Evolutionary conservation across 2,329 filamentous ascomycete species (phyloP), one percentile per base, ranked within the genome.

Genomic region (Claviceps capensis): DNA sequence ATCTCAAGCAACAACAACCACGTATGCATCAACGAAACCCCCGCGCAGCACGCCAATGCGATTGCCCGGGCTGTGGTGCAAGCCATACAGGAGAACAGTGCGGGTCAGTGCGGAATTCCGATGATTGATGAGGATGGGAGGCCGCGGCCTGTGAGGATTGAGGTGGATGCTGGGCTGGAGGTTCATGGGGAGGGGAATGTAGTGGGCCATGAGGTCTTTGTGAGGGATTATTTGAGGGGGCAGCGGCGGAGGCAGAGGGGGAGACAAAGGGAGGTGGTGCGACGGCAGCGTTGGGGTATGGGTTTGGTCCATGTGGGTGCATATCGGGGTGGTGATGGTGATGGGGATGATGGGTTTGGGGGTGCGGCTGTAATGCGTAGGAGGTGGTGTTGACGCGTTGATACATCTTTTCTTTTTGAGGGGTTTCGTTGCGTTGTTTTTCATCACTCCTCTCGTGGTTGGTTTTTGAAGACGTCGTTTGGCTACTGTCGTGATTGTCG

Each of bases 1-100:
- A 65, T 81, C 57, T 62, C 63, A 40, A 72, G 70, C 54, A 67
- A 68, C 61, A 66, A 72, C 61, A 81, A 81, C 61, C 60, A 75
- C 48, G 62, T 78, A 46, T 69, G 71, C 19, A 60, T 77, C 19
- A 58, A 64, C 0, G 60, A 67, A 3, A 66, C 69, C 5, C 66
- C 71, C 1, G 61, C 67, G 5, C 61, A 63, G 4, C 66, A 69
- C 47, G 71, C 73, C 60, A 60, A 67, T 58, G 58, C 65, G 52
- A 66, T 79, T 54, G 69, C 73, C 9, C 61, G 65, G 7, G 66
- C 73, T 4, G 63, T 80, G 2, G 65, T 76, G 13, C 58, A 67
- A 13, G 69, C 72, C 2, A 60, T 80, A 2, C 63, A 69, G 38
- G 64, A 72, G 30, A 69, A 69, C 54, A 68, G 69, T 57, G 63